Evolutionary conservation across 306 rosid genomes (phyloP).

Genomic region (Pyrus pyrifolia): DNA sequence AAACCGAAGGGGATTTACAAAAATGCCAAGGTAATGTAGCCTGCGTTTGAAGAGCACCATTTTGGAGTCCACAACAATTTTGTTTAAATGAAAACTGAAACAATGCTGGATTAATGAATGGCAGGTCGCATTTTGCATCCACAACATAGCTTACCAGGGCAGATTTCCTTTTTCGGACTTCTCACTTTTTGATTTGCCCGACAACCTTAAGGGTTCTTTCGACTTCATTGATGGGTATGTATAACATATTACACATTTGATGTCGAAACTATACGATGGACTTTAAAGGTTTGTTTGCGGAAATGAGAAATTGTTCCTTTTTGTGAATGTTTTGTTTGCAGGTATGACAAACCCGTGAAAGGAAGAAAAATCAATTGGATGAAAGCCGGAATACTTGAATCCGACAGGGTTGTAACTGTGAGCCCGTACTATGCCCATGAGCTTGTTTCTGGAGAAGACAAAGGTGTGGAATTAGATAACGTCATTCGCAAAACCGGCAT

Average conservation of each 20-base stretch:
- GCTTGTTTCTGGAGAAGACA: conserved; percentile 35
- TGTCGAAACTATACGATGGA: background rate
- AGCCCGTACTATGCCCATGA: conserved; percentile 44
- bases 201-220: conserved; percentile 32
- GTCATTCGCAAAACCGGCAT: conserved; percentile 24
- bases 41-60: background rate
- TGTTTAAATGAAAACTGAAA: conserved; percentile 1
- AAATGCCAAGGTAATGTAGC: conserved; percentile 34
- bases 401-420: conserved; percentile 35
- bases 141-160: conserved; percentile 53
- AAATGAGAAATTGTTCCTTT: background rate
- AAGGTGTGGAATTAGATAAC: conserved; percentile 38
- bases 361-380: conserved; percentile 54
- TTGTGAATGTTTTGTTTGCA: conserved; percentile 7
- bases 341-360: conserved; percentile 34
- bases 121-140: conserved; percentile 48
- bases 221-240: conserved; percentile 43
- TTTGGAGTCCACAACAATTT: background rate
- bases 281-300: background rate
- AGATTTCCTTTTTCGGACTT: conserved; percentile 36
- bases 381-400: conserved; percentile 40
- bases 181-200: conserved; percentile 30
- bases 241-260: background rate
- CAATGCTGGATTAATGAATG: background rate
- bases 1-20: conserved; percentile 32